Evolutionary conservation across 108 stramenopile genomes (phyloP), one percentile per base, ranked within the genome.

Genomic region (Cylindrotheca fusiformis): DNA sequence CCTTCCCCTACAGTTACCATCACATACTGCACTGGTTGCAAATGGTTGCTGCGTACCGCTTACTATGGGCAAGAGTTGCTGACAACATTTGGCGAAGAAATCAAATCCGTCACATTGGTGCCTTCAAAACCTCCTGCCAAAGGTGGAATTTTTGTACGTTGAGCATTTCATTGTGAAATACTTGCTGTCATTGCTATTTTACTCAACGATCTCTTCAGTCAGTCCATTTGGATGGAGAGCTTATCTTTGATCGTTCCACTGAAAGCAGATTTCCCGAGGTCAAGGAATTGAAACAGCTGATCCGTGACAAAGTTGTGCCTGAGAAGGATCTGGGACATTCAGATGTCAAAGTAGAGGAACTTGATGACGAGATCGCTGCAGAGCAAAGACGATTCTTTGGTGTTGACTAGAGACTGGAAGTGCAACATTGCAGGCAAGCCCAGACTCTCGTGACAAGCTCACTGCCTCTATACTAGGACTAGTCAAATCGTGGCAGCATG

Each of bases 21-120:
- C 44, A 72, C 75, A 27, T 95, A 91, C 68, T 91, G 91, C 61
- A 76, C 84, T 19, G 86, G 85, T 2, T 84, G 89, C 31, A 72
- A 69, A 55, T 89, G 90, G 86, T 63, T 91, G 68, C 45, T 72
- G 4, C 67, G 76, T 12, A 66, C 80, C 6, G 67, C 68, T 3
- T 81, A 71, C 22, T 69, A 67, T 44, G 78, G 65, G 14, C 76
- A 75, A 62, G 84, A 85, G 51, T 57, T 67, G n/a, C 60, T 48
- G 56, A 69, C 67, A 50, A 78, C 67, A 17, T 74, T 67, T 61
- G 12, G 25, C 5, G 54, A 21, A 8, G 72, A 84, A 47, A 55
- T 85, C 48, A 66, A 69, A 19, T 75, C 74, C 3, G 44, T 85
- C 2, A 70, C 76, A 8, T 49, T 80, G 30, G 58, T 67, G 45